These are phyloP conservation scores for Silybum marianum DNA, from an alignment of 129 eudicot genomes.

Conservation along the genomic window DNA sequence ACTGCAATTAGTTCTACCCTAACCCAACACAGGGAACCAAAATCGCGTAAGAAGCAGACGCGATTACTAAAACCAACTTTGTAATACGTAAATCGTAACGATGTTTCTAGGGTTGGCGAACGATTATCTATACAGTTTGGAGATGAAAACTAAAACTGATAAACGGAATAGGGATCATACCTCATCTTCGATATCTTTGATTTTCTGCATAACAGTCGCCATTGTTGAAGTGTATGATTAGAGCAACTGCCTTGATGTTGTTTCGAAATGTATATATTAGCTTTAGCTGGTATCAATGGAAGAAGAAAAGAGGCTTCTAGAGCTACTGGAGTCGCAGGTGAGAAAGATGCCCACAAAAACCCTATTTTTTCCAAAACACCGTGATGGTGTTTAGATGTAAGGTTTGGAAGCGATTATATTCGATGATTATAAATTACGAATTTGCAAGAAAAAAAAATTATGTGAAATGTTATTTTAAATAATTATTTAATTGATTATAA, in stretches of 20 bases:
- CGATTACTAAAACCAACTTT: not conserved
- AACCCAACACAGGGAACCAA: not conserved
- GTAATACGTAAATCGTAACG: not conserved
- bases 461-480: too few species aligned
- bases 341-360: conserved; percentile 18
- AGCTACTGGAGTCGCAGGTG: conserved; percentile 21
- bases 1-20: conserved; percentile 1
- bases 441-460: too few species aligned
- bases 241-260: conserved; percentile 12
- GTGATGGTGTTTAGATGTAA: not conserved
- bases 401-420: too few species aligned
- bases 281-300: not conserved
- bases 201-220: conserved; percentile 99
- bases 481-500: too few species aligned
- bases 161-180: conserved; percentile 33
- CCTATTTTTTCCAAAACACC: conserved; percentile 23
- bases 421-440: too few species aligned
- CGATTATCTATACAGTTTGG: not conserved
- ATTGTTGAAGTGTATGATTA: conserved; percentile 36
- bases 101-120: conserved; percentile 35
- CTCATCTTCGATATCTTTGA: conserved; percentile 99
- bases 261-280: not conserved
- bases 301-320: conserved; percentile 36
- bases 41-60: not conserved
- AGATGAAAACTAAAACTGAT: not conserved